Evolutionary conservation across 768 basidiomycete species (phyloP).

Genomic region (Mycena albidolilacea): DNA sequence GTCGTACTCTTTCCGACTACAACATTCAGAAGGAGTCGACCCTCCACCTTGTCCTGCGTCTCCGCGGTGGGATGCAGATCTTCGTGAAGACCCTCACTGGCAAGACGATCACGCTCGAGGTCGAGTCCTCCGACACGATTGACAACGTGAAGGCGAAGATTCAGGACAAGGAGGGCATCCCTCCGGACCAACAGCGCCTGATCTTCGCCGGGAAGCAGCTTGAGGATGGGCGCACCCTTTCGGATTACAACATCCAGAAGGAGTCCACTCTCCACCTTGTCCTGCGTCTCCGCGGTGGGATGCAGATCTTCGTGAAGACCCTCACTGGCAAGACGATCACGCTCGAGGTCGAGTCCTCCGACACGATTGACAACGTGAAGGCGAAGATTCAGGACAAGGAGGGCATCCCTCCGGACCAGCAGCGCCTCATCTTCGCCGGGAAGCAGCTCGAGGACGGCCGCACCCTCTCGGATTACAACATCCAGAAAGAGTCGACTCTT

Average conservation of each 20-base stretch:
- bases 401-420: constrained; percentile 84
- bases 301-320: constrained; percentile 83
- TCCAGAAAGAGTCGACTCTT: constrained; percentile 82
- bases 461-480: constrained; percentile 84
- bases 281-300: constrained; percentile 77
- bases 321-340: constrained; percentile 85
- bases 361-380: constrained; percentile 85
- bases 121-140: constrained; percentile 94
- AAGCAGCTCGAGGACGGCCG: constrained; percentile 87
- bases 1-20: constrained; percentile 1
- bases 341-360: constrained; percentile 80
- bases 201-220: constrained; percentile 96
- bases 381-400: constrained; percentile 87
- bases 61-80: constrained; percentile 93
- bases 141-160: constrained; percentile 92
- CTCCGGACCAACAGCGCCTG: constrained; percentile 90
- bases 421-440: constrained; percentile 85
- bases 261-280: constrained; percentile 83
- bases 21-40: constrained; percentile 18
- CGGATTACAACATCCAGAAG: constrained; percentile 88
- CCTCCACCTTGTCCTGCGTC: constrained; percentile 76
- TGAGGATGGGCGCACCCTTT: constrained; percentile 93
- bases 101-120: constrained; percentile 94
- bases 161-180: constrained; percentile 88
- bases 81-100: constrained; percentile 92